phyloP scores from a whole-genome alignment of 75 land plant genomes.

The Cupressus sempervirens region DNA sequence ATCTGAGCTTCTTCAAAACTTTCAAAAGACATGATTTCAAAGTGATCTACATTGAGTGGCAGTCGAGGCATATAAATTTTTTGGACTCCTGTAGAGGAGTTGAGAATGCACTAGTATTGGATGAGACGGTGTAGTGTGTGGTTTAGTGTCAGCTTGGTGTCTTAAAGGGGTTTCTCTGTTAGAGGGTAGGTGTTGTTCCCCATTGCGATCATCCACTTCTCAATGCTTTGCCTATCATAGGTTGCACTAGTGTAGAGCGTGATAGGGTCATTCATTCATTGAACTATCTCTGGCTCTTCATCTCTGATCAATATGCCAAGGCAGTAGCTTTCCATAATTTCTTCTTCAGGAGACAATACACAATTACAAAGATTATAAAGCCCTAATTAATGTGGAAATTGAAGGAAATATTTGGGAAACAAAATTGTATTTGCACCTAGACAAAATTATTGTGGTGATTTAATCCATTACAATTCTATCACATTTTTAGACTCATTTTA shows the following conservation, averaged over 20 bases:
- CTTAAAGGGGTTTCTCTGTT: slow-evolving; percentile 35
- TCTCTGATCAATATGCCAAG: too few relatives aligned
- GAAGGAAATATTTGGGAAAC: too few relatives aligned
- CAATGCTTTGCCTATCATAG: too few relatives aligned
- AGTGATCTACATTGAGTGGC: neutral
- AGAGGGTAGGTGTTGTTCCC: slow-evolving; percentile 46
- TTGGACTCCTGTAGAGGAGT: neutral
- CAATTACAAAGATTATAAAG: too few relatives aligned
- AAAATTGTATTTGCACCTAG: too few relatives aligned
- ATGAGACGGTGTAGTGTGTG: slow-evolving; percentile 40
- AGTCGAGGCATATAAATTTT: neutral
- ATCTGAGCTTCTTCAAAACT: slow-evolving; percentile 20
- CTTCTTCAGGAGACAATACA: too few relatives aligned
- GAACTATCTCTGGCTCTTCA: too few relatives aligned
- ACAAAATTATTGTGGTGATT: too few relatives aligned
- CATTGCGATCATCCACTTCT: slow-evolving; percentile 35
- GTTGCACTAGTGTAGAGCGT: neutral
- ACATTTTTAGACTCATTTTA: too few relatives aligned
- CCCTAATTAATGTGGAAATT: too few relatives aligned
- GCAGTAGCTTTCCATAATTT: too few relatives aligned
- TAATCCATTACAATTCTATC: too few relatives aligned
- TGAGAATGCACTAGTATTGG: slow-evolving; percentile 10
- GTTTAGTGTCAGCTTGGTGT: slow-evolving; percentile 38
- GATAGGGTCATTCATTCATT: neutral
- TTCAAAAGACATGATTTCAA: slow-evolving; percentile 14